These are phyloP conservation scores for Candida sanyaensis DNA, from an alignment of 1,139 yeast genomes.

Conservation along the genomic window DNA sequence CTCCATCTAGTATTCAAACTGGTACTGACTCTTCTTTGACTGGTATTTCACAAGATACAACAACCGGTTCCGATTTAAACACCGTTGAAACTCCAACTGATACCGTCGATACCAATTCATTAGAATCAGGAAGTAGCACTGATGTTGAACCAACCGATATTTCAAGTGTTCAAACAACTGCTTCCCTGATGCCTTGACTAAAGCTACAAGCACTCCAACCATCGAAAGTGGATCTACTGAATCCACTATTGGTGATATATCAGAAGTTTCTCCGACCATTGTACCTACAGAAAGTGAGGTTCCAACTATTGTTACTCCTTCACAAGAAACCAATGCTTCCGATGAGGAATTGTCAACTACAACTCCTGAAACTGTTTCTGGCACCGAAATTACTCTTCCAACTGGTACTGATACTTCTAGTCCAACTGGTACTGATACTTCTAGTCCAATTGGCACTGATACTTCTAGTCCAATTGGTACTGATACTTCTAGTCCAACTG, in stretches of 20 bases:
- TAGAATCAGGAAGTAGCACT: slow-evolving; percentile 1
- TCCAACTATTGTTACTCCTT: background rate
- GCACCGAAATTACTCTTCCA: background rate
- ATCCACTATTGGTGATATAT: background rate
- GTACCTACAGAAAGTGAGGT: background rate
- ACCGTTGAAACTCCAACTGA: background rate
- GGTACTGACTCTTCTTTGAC: background rate
- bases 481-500: too few relatives aligned
- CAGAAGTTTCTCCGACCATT: background rate
- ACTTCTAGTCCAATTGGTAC: too few relatives aligned
- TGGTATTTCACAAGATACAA: background rate
- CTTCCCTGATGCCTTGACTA: background rate
- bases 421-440: too few relatives aligned
- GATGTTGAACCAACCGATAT: background rate
- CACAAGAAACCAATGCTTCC: background rate
- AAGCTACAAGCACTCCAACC: too few relatives aligned
- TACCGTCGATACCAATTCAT: slow-evolving; percentile 6
- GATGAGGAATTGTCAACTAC: background rate
- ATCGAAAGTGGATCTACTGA: background rate
- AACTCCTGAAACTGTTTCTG: background rate
- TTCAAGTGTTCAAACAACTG: slow-evolving; percentile 2
- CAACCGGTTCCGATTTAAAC: background rate
- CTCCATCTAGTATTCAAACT: background rate
- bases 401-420: slow-evolving; percentile 1
- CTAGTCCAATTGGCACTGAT: too few relatives aligned